phyloP scores from a whole-genome alignment of 495 filamentous ascomycete species.

The Neurospora sp. region DNA sequence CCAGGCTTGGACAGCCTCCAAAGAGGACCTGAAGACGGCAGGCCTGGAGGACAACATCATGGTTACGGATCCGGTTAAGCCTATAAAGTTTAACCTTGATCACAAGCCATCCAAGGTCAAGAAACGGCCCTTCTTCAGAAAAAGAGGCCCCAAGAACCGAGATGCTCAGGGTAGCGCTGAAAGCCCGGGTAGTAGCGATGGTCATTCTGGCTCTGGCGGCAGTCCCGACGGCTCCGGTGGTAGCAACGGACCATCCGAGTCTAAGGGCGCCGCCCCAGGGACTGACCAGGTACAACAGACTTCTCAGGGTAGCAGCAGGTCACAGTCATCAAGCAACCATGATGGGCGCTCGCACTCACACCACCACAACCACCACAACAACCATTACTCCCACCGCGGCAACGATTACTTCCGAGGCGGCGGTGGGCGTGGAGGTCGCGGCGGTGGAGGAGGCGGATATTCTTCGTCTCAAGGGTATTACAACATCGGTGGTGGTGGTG shows the following conservation, averaged over 20 bases:
- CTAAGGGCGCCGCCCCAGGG: not conserved
- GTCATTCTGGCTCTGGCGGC: not conserved
- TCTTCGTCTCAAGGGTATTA: not conserved
- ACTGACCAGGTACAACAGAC: not conserved
- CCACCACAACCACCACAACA: not conserved
- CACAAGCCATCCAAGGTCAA: slow-evolving; percentile 25
- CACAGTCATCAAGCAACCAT: not conserved
- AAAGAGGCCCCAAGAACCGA: slow-evolving; percentile 8
- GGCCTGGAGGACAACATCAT: slow-evolving; percentile 41
- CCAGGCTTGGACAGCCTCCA: slow-evolving; percentile 50
- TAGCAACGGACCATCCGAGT: not conserved
- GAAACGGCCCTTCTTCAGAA: slow-evolving; percentile 21
- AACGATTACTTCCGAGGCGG: not conserved
- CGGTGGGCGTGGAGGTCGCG: not conserved
- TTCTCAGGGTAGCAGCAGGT: not conserved
- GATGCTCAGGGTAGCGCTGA: not conserved
- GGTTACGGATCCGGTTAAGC: slow-evolving; percentile 45
- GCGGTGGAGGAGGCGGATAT: not conserved
- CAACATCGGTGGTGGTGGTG: not conserved
- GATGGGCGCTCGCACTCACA: not conserved
- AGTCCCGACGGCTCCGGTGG: not conserved
- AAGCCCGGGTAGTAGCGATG: not conserved
- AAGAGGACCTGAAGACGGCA: slow-evolving; percentile 38
- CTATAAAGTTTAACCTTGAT: slow-evolving; percentile 44
- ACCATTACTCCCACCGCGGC: not conserved